Conservation (phyloP, 148 eudicot genomes). For the Rhododendron molle region DNA sequence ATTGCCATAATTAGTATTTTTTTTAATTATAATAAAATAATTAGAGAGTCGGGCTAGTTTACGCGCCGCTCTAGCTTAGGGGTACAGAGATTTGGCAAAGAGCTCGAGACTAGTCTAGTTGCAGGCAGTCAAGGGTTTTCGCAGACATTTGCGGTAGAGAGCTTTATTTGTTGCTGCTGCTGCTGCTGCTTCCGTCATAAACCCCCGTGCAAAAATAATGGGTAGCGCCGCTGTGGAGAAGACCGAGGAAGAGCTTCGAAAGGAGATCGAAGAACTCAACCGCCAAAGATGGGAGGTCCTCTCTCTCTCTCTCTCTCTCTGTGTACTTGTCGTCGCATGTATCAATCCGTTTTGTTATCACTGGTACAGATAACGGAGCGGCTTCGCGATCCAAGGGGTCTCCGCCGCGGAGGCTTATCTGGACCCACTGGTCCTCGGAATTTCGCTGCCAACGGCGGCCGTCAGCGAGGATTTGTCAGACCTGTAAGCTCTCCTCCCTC, state of each 20-base stretch:
- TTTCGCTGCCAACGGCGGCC: conserved; percentile 41
- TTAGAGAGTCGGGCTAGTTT: no score
- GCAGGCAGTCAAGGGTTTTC: background rate
- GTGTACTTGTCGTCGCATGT: background rate
- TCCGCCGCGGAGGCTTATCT: conserved; percentile 65
- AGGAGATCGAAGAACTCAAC: conserved; percentile 75
- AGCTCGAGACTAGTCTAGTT: background rate
- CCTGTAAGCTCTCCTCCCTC: conserved; percentile 38
- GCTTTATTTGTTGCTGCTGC: background rate
- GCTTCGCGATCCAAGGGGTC: conserved; percentile 84
- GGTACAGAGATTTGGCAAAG: background rate
- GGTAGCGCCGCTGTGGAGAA: conserved; percentile 52
- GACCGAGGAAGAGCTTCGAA: conserved; percentile 74
- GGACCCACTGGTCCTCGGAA: conserved; percentile 54
- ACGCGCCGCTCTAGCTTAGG: no score
- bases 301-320: conserved; percentile 7
- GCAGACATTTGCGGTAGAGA: background rate
- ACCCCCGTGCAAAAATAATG: conserved; percentile 18
- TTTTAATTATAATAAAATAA: no score
- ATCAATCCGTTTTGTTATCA: background rate
- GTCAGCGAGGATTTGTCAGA: conserved; percentile 64
- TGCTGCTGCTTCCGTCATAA: background rate
- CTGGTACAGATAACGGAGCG: conserved; percentile 66
- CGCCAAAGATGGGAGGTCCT: conserved; percentile 83
- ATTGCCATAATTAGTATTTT: no score